Percentiles rank a stretch among this genome's conserved stretches.
These are phyloP conservation scores for Theobroma grandiflorum DNA, from an alignment of 441 rosid species.

Conservation along the genomic window DNA sequence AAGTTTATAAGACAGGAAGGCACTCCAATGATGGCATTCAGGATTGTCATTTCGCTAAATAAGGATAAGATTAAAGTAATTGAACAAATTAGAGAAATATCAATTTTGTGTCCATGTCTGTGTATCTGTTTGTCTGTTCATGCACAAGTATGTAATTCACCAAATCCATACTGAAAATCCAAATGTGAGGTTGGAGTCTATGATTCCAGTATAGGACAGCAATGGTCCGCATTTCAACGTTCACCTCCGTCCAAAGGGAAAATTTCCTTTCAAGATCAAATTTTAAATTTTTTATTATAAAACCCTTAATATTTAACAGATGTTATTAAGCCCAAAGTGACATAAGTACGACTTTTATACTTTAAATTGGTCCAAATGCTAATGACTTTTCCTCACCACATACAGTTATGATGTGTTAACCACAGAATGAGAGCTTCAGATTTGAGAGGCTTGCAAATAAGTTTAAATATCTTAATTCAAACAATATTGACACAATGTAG, in stretches of 20 bases:
- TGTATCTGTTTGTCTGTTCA: not conserved
- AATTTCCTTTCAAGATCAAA: not conserved
- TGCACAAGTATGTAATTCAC: not conserved
- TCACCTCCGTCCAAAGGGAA: conserved; percentile 7
- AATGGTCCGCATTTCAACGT: not conserved
- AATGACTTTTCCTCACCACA: not conserved
- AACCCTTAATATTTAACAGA: not conserved
- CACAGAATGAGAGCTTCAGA: not conserved
- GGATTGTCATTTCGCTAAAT: not conserved
- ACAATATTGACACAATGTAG: no score
- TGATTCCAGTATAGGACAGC: not conserved
- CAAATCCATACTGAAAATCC: not conserved
- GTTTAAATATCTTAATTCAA: no score
- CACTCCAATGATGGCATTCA: not conserved
- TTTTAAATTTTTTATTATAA: not conserved
- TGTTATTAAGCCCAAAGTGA: not conserved
- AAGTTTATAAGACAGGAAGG: not conserved
- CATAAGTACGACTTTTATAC: not conserved
- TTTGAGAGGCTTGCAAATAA: no score
- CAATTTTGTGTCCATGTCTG: not conserved
- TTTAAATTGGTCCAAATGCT: not conserved
- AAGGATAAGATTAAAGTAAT: not conserved
- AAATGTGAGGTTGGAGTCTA: not conserved
- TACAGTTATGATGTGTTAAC: not conserved
- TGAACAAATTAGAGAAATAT: not conserved